Evolutionary conservation across 2,329 filamentous ascomycete species (phyloP).

Genomic region (Phialemonium atrogriseum): DNA sequence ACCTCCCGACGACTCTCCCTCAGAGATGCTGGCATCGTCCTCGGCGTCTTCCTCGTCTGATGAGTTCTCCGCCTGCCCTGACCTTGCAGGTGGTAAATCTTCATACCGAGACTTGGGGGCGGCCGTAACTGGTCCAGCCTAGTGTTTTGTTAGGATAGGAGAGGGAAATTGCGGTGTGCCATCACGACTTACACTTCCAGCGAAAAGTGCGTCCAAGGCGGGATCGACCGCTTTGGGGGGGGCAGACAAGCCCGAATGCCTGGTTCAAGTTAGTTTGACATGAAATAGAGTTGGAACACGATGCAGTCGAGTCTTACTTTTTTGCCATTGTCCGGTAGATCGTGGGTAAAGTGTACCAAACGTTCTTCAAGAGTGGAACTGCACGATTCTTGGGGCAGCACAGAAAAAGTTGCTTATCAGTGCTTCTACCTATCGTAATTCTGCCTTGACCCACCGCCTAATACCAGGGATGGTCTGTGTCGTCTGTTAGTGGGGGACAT

Average conservation of each 20-base stretch:
- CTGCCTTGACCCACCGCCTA: conserved; percentile 4
- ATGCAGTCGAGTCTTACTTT: conserved; percentile 13
- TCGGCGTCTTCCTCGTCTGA: conserved; percentile 16
- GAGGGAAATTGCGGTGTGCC: too few relatives aligned
- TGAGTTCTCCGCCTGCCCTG: conserved; percentile 16
- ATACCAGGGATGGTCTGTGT: background rate
- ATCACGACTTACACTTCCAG: conserved; percentile 54
- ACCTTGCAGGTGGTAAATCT: conserved; percentile 21
- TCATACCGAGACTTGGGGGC: conserved; percentile 37
- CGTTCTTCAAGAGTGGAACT: too few relatives aligned
- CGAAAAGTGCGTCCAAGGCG: conserved; percentile 60
- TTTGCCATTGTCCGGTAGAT: conserved; percentile 20
- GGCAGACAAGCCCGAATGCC: too few relatives aligned
- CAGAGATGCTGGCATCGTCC: too few relatives aligned
- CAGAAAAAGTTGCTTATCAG: conserved; percentile 6
- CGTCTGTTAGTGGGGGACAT: conserved; percentile 1
- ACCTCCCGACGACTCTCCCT: too few relatives aligned
- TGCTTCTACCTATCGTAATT: conserved; percentile 3
- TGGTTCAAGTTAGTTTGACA: too few relatives aligned
- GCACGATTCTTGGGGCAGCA: too few relatives aligned
- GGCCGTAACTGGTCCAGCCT: conserved; percentile 44
- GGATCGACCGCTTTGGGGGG: conserved; percentile 56
- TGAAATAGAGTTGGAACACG: background rate
- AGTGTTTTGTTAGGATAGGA: too few relatives aligned
- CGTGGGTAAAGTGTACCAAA: background rate